Evolutionary conservation across 1,139 yeast species (phyloP).

Genomic region (Petasospora rhodanensis): DNA sequence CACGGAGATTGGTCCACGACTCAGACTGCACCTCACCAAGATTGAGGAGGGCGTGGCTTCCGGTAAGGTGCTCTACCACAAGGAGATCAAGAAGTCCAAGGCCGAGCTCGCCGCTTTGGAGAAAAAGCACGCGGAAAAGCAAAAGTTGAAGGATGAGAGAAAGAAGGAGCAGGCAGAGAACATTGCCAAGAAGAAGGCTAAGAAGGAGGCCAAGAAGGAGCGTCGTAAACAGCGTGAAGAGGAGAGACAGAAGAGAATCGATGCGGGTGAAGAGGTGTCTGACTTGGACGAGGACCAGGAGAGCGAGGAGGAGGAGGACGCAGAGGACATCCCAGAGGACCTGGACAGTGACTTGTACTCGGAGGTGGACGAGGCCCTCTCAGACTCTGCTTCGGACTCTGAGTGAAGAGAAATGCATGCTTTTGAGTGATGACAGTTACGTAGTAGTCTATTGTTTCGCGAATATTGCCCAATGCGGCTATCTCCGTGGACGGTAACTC

Average conservation of each 20-base stretch:
- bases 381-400: slow-evolving; percentile 19
- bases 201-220: slow-evolving; percentile 66
- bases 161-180: slow-evolving; percentile 76
- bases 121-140: slow-evolving; percentile 58
- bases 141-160: slow-evolving; percentile 64
- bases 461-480: slow-evolving; percentile 1
- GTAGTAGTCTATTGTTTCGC: not conserved
- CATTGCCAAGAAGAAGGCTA: slow-evolving; percentile 70
- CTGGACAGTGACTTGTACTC: slow-evolving; percentile 39
- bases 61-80: slow-evolving; percentile 86
- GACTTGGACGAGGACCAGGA: slow-evolving; percentile 19
- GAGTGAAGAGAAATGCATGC: not conserved
- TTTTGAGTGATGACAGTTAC: not conserved
- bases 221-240: slow-evolving; percentile 61
- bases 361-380: slow-evolving; percentile 31
- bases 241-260: slow-evolving; percentile 30
- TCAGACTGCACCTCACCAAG: slow-evolving; percentile 70
- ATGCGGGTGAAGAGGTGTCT: slow-evolving; percentile 23
- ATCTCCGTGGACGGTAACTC: slow-evolving; percentile 3
- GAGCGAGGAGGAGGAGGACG: slow-evolving; percentile 23
- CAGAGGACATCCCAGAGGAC: slow-evolving; percentile 37
- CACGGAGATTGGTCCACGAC: slow-evolving; percentile 91
- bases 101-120: slow-evolving; percentile 61
- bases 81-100: slow-evolving; percentile 57
- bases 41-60: slow-evolving; percentile 87